These are phyloP conservation scores for Liquidambar formosana DNA, from an alignment of 164 flowering plant genomes.

Conservation along the genomic window DNA sequence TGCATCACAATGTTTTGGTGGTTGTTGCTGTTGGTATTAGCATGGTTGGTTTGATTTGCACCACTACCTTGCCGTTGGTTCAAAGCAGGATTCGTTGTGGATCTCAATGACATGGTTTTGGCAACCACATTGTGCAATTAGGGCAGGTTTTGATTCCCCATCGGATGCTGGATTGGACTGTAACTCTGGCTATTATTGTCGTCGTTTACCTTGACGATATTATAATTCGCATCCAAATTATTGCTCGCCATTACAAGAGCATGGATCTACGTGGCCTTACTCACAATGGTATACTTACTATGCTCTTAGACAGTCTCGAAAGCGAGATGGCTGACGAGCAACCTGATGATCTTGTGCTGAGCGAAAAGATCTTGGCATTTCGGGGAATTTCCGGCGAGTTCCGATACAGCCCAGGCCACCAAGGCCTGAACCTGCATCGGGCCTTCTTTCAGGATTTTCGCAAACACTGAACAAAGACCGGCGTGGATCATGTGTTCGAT, in stretches of 20 bases:
- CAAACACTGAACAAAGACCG: constrained; percentile 48
- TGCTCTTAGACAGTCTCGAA: constrained; percentile 60
- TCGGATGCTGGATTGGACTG: constrained; percentile 18
- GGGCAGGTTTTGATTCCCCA: constrained; percentile 20
- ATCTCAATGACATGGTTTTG: constrained; percentile 32
- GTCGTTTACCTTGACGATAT: neutral
- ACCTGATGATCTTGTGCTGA: constrained; percentile 43
- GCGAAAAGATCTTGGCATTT: constrained; percentile 53
- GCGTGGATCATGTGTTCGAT: constrained; percentile 49
- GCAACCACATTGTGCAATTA: constrained; percentile 41
- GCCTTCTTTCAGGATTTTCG: constrained; percentile 56
- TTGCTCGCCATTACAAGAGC: constrained; percentile 38
- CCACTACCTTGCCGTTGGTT: neutral
- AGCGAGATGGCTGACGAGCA: constrained; percentile 53
- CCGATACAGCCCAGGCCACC: constrained; percentile 59
- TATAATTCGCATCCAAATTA: neutral
- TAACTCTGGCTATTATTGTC: constrained; percentile 18
- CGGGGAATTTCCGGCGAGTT: constrained; percentile 39
- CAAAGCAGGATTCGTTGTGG: constrained; percentile 14
- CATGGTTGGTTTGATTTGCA: constrained; percentile 5
- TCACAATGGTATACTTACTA: constrained; percentile 48
- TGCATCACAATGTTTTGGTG: constrained; percentile 15
- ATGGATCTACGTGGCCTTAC: constrained; percentile 46
- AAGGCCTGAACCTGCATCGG: constrained; percentile 57
- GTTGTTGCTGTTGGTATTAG: neutral